A percentile compares a stretch with the other conserved stretches of the same genome.
These are phyloP conservation scores for Solioccasus polychromus DNA, from an alignment of 768 basidiomycete genomes.

Conservation along the genomic window DNA sequence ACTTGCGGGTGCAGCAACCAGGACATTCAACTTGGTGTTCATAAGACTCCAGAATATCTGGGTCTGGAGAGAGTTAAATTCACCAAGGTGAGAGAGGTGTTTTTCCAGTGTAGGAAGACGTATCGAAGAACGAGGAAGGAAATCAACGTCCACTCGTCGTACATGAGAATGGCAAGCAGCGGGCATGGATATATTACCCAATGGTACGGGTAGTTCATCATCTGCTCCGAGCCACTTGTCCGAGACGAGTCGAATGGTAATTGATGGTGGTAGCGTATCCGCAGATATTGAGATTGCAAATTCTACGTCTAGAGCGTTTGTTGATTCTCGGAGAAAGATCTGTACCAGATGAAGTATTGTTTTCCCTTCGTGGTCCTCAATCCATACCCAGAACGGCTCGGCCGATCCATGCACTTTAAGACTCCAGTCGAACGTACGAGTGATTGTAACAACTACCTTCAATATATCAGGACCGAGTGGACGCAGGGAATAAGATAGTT, in stretches of 20 bases:
- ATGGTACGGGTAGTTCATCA: constrained; percentile 57
- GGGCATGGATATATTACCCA: constrained; percentile 80
- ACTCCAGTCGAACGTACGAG: constrained; percentile 78
- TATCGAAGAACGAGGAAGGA: constrained; percentile 57
- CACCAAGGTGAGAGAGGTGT: constrained; percentile 45
- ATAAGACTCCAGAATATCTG: constrained; percentile 83
- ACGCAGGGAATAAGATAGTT: constrained; percentile 64
- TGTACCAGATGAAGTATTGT: constrained; percentile 80
- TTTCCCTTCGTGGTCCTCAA: constrained; percentile 82
- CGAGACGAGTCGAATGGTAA: constrained; percentile 79
- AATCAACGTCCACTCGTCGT: constrained; percentile 68
- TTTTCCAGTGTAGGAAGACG: constrained; percentile 41
- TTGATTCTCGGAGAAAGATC: constrained; percentile 67
- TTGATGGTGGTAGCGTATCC: constrained; percentile 53
- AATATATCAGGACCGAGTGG: constrained; percentile 86
- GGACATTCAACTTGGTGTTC: constrained; percentile 60
- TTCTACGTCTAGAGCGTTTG: constrained; percentile 56
- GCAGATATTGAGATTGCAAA: constrained; percentile 78
- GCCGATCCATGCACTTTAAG: constrained; percentile 64
- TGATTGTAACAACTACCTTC: constrained; percentile 63
- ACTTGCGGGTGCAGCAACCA: constrained; percentile 77
- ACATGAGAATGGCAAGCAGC: constrained; percentile 51
- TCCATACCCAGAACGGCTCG: constrained; percentile 96
- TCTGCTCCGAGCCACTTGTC: constrained; percentile 95
- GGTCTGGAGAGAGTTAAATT: constrained; percentile 84